Conservation (phyloP, 2,329 filamentous ascomycete genomes). For the Periglandula ipomoeae region DNA sequence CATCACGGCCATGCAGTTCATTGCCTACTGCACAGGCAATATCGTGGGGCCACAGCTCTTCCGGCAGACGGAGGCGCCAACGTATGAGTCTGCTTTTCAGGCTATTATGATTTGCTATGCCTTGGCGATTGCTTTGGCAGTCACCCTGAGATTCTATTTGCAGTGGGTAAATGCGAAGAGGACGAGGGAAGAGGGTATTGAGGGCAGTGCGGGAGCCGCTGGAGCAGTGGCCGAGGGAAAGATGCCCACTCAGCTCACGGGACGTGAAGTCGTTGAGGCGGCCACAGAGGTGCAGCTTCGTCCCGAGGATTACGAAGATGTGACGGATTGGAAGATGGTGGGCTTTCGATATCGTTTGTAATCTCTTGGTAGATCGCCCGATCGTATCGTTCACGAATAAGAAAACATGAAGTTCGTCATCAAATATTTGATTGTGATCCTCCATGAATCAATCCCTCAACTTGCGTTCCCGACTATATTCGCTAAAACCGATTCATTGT, state of each 20-base stretch:
- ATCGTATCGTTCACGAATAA: not conserved
- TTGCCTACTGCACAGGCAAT: constrained; percentile 47
- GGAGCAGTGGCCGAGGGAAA: constrained; percentile 30
- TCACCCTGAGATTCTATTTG: constrained; percentile 38
- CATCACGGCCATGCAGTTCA: constrained; percentile 44
- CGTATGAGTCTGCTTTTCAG: constrained; percentile 43
- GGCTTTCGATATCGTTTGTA: constrained; percentile 50
- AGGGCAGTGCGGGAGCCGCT: constrained; percentile 32
- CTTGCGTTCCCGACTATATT: too few relatives aligned
- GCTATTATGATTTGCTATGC: constrained; percentile 49
- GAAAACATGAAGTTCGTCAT: too few relatives aligned
- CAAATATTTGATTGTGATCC: too few relatives aligned
- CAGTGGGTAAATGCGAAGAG: constrained; percentile 34
- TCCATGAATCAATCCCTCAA: too few relatives aligned
- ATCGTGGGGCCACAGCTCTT: constrained; percentile 50
- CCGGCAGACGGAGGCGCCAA: constrained; percentile 36
- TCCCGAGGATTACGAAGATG: constrained; percentile 43
- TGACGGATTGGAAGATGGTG: constrained; percentile 49
- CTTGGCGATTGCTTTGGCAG: constrained; percentile 34
- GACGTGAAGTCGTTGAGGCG: constrained; percentile 19
- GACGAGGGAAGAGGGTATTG: constrained; percentile 32
- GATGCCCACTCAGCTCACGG: constrained; percentile 19
- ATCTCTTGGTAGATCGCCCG: not conserved
- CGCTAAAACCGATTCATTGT: too few relatives aligned
- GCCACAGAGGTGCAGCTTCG: constrained; percentile 28